Evolutionary conservation across 176 grass and related monocot genomes (phyloP).

Genomic region (Melocanna baccifera): DNA sequence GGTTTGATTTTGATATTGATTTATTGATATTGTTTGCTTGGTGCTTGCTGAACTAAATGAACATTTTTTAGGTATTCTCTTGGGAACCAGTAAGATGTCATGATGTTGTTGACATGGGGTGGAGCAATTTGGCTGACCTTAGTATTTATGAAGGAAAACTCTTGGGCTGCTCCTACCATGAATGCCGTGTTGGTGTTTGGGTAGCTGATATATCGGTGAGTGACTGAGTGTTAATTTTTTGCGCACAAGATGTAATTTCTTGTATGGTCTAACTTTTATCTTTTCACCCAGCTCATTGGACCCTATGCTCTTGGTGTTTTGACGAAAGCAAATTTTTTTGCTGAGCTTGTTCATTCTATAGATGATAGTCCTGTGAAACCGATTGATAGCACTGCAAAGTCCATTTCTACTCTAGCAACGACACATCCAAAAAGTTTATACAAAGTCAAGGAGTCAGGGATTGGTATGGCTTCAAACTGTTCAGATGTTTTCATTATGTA

Average conservation of each 20-base stretch:
- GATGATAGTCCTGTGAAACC: constrained; percentile 52
- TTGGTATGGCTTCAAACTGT: constrained; percentile 33
- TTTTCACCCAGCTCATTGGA: constrained; percentile 67
- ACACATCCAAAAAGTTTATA: constrained; percentile 41
- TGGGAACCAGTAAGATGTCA: constrained; percentile 97
- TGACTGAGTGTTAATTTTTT: constrained; percentile 17
- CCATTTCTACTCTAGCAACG: constrained; percentile 24
- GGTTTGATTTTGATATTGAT: constrained; percentile 9
- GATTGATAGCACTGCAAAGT: constrained; percentile 34
- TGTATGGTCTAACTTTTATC: constrained; percentile 32
- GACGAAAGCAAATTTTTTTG: constrained; percentile 53
- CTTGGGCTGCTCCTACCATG: constrained; percentile 80
- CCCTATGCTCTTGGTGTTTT: constrained; percentile 94
- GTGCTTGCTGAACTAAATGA: constrained; percentile 24
- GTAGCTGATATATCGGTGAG: constrained; percentile 91
- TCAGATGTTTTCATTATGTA: constrained; percentile 22
- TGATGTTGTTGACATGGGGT: constrained; percentile 86
- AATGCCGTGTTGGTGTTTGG: constrained; percentile 82
- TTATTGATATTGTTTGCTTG: neutral
- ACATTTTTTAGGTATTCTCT: constrained; percentile 73
- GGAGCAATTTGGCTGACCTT: constrained; percentile 84
- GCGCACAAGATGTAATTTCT: neutral
- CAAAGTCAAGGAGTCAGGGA: constrained; percentile 41
- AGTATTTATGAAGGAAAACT: constrained; percentile 99
- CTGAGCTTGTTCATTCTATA: constrained; percentile 48